phyloP scores from a whole-genome alignment of 2,329 filamentous ascomycete species.

The Trichoderma brevicompactum region DNA sequence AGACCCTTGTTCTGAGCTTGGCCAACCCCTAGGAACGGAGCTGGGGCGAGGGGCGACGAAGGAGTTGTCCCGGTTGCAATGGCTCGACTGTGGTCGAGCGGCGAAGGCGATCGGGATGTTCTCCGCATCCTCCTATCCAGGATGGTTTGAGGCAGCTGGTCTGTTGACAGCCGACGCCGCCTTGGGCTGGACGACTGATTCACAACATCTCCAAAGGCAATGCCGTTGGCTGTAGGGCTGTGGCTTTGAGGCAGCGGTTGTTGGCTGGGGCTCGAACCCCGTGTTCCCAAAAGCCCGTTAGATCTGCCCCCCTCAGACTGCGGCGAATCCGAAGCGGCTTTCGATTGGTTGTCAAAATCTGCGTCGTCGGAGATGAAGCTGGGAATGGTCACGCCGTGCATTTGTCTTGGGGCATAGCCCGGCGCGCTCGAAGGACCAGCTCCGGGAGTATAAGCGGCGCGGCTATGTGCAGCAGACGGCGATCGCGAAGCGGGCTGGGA shows the following conservation, averaged over 20 bases:
- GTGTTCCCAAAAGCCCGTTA: slow-evolving; percentile 36
- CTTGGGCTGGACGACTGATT: slow-evolving; percentile 43
- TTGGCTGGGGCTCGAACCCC: slow-evolving; percentile 37
- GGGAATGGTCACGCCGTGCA: slow-evolving; percentile 56
- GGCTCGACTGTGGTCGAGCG: slow-evolving; percentile 54
- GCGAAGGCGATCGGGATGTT: slow-evolving; percentile 61
- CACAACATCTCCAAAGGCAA: slow-evolving; percentile 55
- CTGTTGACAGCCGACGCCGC: slow-evolving; percentile 56
- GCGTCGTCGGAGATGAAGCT: slow-evolving; percentile 62
- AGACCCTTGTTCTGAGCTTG: slow-evolving; percentile 40
- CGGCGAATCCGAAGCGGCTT: slow-evolving; percentile 50
- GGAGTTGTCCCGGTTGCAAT: slow-evolving; percentile 47
- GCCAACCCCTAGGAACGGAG: slow-evolving; percentile 43
- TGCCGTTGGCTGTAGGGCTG: slow-evolving; percentile 40
- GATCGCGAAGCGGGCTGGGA: slow-evolving; percentile 66
- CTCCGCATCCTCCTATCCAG: slow-evolving; percentile 58
- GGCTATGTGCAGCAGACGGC: slow-evolving; percentile 39
- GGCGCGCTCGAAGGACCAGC: slow-evolving; percentile 46
- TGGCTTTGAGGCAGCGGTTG: slow-evolving; percentile 35
- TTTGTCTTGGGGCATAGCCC: slow-evolving; percentile 45
- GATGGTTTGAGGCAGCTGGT: slow-evolving; percentile 58
- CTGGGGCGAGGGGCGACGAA: slow-evolving; percentile 45
- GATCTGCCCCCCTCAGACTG: slow-evolving; percentile 52
- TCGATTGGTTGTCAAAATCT: slow-evolving; percentile 52
- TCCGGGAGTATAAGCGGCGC: slow-evolving; percentile 36